These are phyloP conservation scores for Spirogloea muscicola DNA, from an alignment of 139 green algal genomes.

Conservation along the genomic window DNA sequence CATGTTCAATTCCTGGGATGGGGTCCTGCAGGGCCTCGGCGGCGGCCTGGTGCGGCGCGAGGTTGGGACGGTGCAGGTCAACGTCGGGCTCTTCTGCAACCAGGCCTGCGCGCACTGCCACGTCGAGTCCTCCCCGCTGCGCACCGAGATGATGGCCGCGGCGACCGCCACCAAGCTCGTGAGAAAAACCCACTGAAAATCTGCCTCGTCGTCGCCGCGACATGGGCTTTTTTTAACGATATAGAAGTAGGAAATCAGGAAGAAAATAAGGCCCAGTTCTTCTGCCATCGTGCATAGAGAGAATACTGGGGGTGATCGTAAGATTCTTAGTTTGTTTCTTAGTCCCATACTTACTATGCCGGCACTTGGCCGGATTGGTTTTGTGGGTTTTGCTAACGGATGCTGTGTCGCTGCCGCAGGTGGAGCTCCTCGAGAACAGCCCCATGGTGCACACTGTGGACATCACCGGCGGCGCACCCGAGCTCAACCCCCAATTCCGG, in stretches of 20 bases:
- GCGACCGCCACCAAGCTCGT: slow-evolving; percentile 11
- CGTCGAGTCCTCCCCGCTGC: slow-evolving; percentile 84
- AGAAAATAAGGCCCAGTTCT: too few relatives aligned
- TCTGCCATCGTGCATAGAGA: too few relatives aligned
- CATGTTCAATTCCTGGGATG: neutral
- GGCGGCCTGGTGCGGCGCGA: neutral
- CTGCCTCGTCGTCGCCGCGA: too few relatives aligned
- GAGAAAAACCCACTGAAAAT: neutral
- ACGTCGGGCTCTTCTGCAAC: slow-evolving; percentile 98
- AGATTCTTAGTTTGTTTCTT: too few relatives aligned
- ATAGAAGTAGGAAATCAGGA: too few relatives aligned
- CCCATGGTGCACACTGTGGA: slow-evolving; percentile 70
- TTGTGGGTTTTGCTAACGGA: too few relatives aligned
- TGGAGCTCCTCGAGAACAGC: slow-evolving; percentile 63
- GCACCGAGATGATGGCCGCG: slow-evolving; percentile 70
- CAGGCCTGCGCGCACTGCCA: slow-evolving; percentile 95
- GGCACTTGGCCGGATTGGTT: too few relatives aligned
- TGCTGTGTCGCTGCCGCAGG: too few relatives aligned
- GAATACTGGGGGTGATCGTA: too few relatives aligned
- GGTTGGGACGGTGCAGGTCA: slow-evolving; percentile 83
- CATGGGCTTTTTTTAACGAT: too few relatives aligned
- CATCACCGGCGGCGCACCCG: slow-evolving; percentile 89
- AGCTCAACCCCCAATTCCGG: slow-evolving; percentile 82
- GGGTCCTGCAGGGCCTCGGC: too few relatives aligned
- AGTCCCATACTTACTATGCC: too few relatives aligned